phyloP scores from a whole-genome alignment of 1,139 yeast genomes.

The Blastobotrys niveus region DNA sequence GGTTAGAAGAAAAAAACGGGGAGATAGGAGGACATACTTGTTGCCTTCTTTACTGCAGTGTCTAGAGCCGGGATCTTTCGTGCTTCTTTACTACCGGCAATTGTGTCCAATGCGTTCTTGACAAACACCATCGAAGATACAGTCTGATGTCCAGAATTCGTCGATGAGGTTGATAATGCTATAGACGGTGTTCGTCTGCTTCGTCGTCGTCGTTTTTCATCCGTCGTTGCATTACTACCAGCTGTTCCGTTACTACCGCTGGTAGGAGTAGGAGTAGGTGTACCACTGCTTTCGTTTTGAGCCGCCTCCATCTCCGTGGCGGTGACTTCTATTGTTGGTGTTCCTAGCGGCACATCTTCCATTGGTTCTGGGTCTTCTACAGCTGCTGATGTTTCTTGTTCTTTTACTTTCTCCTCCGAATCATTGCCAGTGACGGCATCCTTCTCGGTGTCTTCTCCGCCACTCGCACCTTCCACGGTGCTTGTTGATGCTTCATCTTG shows the following conservation, averaged over 20 bases:
- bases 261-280: background rate
- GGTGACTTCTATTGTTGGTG: slow-evolving; percentile 4
- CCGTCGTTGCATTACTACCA: background rate
- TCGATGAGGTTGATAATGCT: slow-evolving; percentile 30
- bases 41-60: slow-evolving; percentile 40
- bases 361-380: too few species aligned
- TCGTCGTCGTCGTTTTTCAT: slow-evolving; percentile 1
- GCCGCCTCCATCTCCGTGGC: background rate
- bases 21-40: slow-evolving; percentile 31
- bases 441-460: background rate
- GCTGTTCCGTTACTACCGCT: background rate
- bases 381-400: too few species aligned
- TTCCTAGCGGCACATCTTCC: slow-evolving; percentile 4
- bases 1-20: background rate
- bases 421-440: background rate
- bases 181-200: slow-evolving; percentile 28
- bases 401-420: background rate
- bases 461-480: background rate
- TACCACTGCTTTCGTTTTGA: background rate
- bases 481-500: background rate
- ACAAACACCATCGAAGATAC: slow-evolving; percentile 41
- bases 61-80: slow-evolving; percentile 43
- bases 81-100: slow-evolving; percentile 45
- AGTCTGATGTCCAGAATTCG: slow-evolving; percentile 27
- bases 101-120: slow-evolving; percentile 43